These are phyloP conservation scores for Lupinus albus DNA, from an alignment of 306 rosid genomes.

Conservation along the genomic window DNA sequence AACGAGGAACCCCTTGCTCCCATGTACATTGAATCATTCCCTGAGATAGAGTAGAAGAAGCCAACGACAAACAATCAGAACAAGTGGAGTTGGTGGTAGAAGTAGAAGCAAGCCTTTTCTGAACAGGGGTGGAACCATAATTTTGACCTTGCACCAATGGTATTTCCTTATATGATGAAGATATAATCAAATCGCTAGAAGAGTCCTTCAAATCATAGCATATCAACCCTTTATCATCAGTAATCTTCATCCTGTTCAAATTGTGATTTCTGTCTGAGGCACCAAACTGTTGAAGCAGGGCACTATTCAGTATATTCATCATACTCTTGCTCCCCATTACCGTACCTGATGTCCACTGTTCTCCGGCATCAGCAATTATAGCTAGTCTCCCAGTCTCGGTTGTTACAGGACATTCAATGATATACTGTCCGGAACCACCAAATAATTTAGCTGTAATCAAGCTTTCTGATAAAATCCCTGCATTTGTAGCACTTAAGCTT, in stretches of 20 bases:
- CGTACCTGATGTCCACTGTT: conserved; percentile 62
- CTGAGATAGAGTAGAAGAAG: conserved; percentile 54
- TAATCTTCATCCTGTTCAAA: conserved; percentile 49
- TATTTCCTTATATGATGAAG: conserved; percentile 52
- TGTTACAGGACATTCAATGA: conserved; percentile 41
- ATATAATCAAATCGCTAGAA: conserved; percentile 44
- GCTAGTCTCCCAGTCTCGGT: conserved; percentile 25
- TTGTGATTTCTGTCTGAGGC: conserved; percentile 48
- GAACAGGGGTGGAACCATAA: conserved; percentile 47
- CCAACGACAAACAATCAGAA: conserved; percentile 59
- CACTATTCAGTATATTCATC: conserved; percentile 74
- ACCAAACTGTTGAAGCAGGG: conserved; percentile 61
- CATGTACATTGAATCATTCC: conserved; percentile 96
- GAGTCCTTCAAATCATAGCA: conserved; percentile 59
- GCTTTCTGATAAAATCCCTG: conserved; percentile 51
- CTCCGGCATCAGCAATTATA: conserved; percentile 23
- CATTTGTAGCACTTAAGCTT: conserved; percentile 51
- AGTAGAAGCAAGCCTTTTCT: conserved; percentile 56
- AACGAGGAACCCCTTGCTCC: conserved; percentile 81
- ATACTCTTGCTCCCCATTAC: conserved; percentile 93
- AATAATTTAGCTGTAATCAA: conserved; percentile 41
- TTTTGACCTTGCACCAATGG: conserved; percentile 47
- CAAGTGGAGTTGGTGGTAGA: conserved; percentile 61
- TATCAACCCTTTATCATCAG: conserved; percentile 53
- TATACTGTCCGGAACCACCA: conserved; percentile 46